phyloP scores from a whole-genome alignment of 495 filamentous ascomycete genomes.

The Astrothelium macrocarpum region DNA sequence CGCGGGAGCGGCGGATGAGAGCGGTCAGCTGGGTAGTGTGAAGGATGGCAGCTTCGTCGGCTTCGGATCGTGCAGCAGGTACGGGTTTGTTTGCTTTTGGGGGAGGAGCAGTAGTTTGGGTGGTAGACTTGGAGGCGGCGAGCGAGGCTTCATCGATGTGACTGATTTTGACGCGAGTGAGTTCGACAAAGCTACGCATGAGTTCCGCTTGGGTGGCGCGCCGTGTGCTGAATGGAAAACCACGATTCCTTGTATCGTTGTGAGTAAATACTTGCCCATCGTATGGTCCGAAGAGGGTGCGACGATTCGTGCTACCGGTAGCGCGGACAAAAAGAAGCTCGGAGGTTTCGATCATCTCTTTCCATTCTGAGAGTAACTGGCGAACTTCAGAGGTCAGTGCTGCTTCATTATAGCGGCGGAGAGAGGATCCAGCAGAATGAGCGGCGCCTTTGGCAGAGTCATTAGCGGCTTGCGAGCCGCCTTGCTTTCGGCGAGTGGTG shows the following conservation, averaged over 20 bases:
- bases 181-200: slow-evolving; percentile 83
- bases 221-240: slow-evolving; percentile 92
- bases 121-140: slow-evolving; percentile 30
- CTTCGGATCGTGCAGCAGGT: slow-evolving; percentile 13
- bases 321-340: slow-evolving; percentile 83
- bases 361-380: slow-evolving; percentile 70
- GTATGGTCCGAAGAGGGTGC: slow-evolving; percentile 81
- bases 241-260: slow-evolving; percentile 75
- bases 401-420: slow-evolving; percentile 89
- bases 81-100: slow-evolving; percentile 21
- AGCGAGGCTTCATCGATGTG: slow-evolving; percentile 53
- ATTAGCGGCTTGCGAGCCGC: slow-evolving; percentile 86
- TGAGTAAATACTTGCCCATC: slow-evolving; percentile 73
- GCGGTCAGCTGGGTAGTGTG: slow-evolving; percentile 84
- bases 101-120: slow-evolving; percentile 10
- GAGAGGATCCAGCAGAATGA: slow-evolving; percentile 81
- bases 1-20: slow-evolving; percentile 80
- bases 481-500: slow-evolving; percentile 90
- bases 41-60: slow-evolving; percentile 62
- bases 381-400: slow-evolving; percentile 77
- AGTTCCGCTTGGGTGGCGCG: slow-evolving; percentile 89
- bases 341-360: slow-evolving; percentile 66
- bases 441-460: slow-evolving; percentile 84
- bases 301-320: slow-evolving; percentile 72
- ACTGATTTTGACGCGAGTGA: slow-evolving; percentile 79